Percentiles rank a stretch among this genome's conserved stretches.
These are phyloP conservation scores for Aegilops speltoides DNA, from an alignment of 176 grass and related monocot species.

Conservation along the genomic window DNA sequence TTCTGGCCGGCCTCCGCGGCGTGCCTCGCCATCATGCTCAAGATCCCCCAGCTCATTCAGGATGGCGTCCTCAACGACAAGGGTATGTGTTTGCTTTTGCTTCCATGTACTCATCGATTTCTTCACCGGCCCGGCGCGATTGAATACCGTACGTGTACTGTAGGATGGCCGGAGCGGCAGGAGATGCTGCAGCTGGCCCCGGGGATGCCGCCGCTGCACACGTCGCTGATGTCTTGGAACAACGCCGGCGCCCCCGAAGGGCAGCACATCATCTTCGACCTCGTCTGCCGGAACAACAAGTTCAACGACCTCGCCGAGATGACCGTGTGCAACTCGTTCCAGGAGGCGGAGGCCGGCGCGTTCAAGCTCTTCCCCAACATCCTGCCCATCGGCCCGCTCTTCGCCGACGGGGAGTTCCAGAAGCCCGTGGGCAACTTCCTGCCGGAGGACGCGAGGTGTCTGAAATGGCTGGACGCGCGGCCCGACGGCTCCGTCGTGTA, in stretches of 20 bases:
- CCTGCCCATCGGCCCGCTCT: conserved; percentile 55
- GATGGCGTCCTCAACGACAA: conserved; percentile 55
- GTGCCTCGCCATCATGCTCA: conserved; percentile 41
- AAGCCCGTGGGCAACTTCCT: conserved; percentile 41
- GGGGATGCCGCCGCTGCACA: conserved; percentile 42
- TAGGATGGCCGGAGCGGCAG: conserved; percentile 40
- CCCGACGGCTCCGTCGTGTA: conserved; percentile 50
- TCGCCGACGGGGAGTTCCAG: neutral
- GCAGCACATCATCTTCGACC: conserved; percentile 43
- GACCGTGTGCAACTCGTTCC: conserved; percentile 62
- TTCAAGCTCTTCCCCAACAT: conserved; percentile 41
- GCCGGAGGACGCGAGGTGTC: conserved; percentile 44
- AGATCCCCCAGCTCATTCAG: conserved; percentile 51
- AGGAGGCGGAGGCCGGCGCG: conserved; percentile 40
- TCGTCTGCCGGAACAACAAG: conserved; percentile 37
- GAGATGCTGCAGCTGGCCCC: conserved; percentile 24
- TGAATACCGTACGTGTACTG: no score
- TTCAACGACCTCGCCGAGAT: conserved; percentile 32
- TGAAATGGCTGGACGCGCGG: conserved; percentile 56
- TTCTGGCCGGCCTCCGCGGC: conserved; percentile 51
- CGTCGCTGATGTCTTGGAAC: conserved; percentile 43
- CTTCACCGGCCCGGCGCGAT: no score
- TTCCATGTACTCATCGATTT: neutral
- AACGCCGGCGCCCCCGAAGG: neutral
- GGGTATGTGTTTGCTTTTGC: conserved; percentile 2